Evolutionary conservation across 345 rosid genomes (phyloP), one percentile per base, ranked within the genome.

Genomic region (Lepidium didymum): DNA sequence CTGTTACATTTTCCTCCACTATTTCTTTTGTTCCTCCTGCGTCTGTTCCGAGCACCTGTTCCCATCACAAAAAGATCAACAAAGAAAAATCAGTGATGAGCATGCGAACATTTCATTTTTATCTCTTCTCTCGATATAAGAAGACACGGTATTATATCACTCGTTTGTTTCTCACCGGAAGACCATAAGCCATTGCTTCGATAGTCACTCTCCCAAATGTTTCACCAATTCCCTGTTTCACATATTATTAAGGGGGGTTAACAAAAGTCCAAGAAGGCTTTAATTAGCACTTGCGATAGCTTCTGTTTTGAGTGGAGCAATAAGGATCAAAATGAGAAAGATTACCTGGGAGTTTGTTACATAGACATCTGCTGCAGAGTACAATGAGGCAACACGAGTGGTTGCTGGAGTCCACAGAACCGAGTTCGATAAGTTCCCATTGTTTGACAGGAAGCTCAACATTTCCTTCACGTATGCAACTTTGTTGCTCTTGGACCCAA

Each of bases 121-220:
- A 19, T 70, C 21, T 34, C 68, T 34, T 34, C 68, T 34, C 5
- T 6, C 1, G 23, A 33, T 29, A 15, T 55, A 15, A 18, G 18
- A 8, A 53, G 6, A 34, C 47, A 44, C 5, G 6, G 16, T 44
- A 29, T 29, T 57, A 11, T 12, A 50, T 57, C 18, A 42, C 10
- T 43, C 15, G n/a, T 59, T 60, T 60, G 51, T 67, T 67, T 54
- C 77, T 81, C 63, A 93, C 95, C 94, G 98, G 97, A 74, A 93
- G 88, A 68, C 96, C 92, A 59, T 88, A 93, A 2, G 95, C 92
- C 98, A 90, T 93, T 64, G 98, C 97, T 84, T 93, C 98, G 74
- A 93, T 85, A 7, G 96, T 93, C 59, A 93, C 98, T 81, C 98
- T 93, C 56, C 98, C 98, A 45, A 93, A 93, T 47, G 98, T 93